Base-by-base conservation (phyloP, 768 basidiomycete genomes). In the Gloeopeniophorella convolvens region DNA sequence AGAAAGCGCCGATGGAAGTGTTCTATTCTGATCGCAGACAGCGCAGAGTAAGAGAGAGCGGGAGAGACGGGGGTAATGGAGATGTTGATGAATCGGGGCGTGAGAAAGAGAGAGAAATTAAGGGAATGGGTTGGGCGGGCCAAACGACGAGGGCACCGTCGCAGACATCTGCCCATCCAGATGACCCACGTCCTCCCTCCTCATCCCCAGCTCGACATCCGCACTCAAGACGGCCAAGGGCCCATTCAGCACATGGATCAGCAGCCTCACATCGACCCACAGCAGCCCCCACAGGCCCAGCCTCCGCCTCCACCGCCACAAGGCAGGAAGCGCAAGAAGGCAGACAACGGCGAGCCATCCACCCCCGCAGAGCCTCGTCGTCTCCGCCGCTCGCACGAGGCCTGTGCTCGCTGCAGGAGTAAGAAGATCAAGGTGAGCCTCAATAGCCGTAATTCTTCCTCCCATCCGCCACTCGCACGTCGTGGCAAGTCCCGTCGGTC, bases 341-440 rank as follows among this genome's bases (percentile, higher is more conserved):
- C 70, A 1, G 81, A 82, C 42, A 72, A 71, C 11, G 82, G 80
- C 47, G 83, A 81, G n/a, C 67, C 69, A 36, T 61, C 69, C 31
- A 67, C 76, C 15, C 70, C 80, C 35, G 75, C 82, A 48, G 88
- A 89, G 66, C 84, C 87, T 36, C 78, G 89, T 62, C 79, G 89
- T 48, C 76, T 92, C 62, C 75, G 89, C 60, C 81, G 89, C 64
- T 89, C 89, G 62, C 89, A 92, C 70, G 89, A 92, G 71, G 89
- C 89, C 56, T 92, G 89, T 74, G 84, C 89, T 57, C 79, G 89
- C 66, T 92, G 89, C 77, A 86, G 89, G 78, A 85, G 83, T 73
- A 91, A 92, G 81, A 92, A 92, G 85, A 92, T 92, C 72, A 92
- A 92, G 87, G 86, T 81, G 66, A 66, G 75, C 70, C 72, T 80